Conservation (phyloP, 2,329 filamentous ascomycete species). For the Orbilia brochopaga region DNA sequence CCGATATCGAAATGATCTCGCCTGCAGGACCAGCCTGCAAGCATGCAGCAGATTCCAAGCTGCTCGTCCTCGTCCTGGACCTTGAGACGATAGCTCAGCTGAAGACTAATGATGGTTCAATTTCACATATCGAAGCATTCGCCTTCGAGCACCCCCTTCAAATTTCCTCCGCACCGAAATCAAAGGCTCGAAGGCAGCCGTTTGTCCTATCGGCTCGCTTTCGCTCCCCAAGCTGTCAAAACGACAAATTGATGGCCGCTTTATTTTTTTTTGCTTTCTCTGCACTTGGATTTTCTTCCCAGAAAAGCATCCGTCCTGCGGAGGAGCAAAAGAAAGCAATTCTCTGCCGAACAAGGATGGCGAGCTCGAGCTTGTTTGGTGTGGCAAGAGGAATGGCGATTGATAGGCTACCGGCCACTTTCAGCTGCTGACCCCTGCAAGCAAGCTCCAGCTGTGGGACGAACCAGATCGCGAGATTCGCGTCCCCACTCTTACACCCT, state of each 20-base stretch:
- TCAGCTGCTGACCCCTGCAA: constrained; percentile 49
- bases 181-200: constrained; percentile 39
- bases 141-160: constrained; percentile 50
- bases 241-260: constrained; percentile 20
- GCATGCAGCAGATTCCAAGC: constrained; percentile 14
- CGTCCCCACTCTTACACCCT: constrained; percentile 45
- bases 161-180: constrained; percentile 41
- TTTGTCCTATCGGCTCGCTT: constrained; percentile 44
- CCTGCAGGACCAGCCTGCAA: constrained; percentile 34
- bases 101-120: constrained; percentile 35
- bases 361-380: constrained; percentile 51
- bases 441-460: constrained; percentile 49
- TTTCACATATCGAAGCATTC: constrained; percentile 39
- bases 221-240: constrained; percentile 43
- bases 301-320: constrained; percentile 42
- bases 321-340: constrained; percentile 41
- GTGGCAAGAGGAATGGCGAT: constrained; percentile 44
- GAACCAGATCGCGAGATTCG: constrained; percentile 51
- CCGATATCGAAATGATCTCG: constrained; percentile 12
- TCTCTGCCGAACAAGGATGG: constrained; percentile 35
- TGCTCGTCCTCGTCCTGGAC: constrained; percentile 18
- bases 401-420: constrained; percentile 46
- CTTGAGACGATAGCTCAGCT: constrained; percentile 48
- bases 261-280: constrained; percentile 36
- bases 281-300: constrained; percentile 16